Evolutionary conservation across 106 monocot species (phyloP), one percentile per base, ranked within the genome.

Genomic region (Phalaenopsis aphrodite): DNA sequence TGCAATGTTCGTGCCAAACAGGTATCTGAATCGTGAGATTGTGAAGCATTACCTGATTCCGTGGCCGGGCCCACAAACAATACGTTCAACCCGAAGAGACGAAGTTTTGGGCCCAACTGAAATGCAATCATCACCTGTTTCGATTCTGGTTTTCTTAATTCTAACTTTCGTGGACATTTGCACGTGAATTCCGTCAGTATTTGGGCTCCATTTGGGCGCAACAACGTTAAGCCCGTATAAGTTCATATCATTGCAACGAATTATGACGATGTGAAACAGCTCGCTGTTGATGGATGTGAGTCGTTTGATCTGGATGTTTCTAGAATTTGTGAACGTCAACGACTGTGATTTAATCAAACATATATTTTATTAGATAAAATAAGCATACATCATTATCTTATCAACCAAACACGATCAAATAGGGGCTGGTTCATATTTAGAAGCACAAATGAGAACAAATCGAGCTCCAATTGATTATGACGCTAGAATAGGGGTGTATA

Each of bases 111-210:
- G 84, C 1, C 94, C 94, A 8, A 94, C 38, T 2, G 94, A 94
- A 81, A 94, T 80, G 81, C 94, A 94, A 79, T 94, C 94, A 64
- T 94, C 94, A n/a, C 94, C 94, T 38, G 94, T 94, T 77, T 56
- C 79, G 56, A 94, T 89, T 17, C 36, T 61, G 61, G 86, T 69
- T 15, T 76, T 55, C 17, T 39, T 43, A 16, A 94, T 79, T 8
- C 77, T 82, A n/a, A 94, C 94, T 18, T 78, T 77, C 5, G 73
- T 82, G 2, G 94, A 94, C 80, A 52, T 84, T 72, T 94, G 89
- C 7, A 94, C 82, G 74, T 94, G 91, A 16, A 94, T 79, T 8
- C 91, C 91, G 46, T 94, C 94, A 0, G 94, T 94, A 81, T 94
- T 94, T 12, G 91, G 94, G 85, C 94, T 94, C 56, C 84, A 77